These are phyloP conservation scores for Malassezia obtusa DNA, from an alignment of 1,284 basidiomycete genomes.

Conservation along the genomic window DNA sequence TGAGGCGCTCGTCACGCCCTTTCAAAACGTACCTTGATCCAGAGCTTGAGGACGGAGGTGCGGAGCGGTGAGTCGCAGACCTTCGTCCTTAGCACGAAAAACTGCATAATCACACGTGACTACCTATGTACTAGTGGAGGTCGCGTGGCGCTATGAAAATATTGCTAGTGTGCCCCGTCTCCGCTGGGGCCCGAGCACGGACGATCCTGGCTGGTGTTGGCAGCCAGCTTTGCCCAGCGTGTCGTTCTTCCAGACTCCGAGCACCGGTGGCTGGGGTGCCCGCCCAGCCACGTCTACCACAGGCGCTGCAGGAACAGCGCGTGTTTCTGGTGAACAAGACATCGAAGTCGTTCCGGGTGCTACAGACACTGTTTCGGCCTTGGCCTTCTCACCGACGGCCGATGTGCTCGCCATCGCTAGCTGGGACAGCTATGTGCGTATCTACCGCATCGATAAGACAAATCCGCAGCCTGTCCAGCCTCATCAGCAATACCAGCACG, in stretches of 20 bases:
- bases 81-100: constrained; percentile 1
- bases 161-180: too few species aligned
- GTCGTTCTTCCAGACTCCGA: constrained; percentile 38
- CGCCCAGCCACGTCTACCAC: constrained; percentile 25
- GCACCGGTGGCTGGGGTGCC: constrained; percentile 27
- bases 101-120: constrained; percentile 17
- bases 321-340: constrained; percentile 51
- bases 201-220: not conserved
- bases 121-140: not conserved
- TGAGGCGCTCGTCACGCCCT: not conserved
- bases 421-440: constrained; percentile 51
- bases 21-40: constrained; percentile 15
- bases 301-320: constrained; percentile 5
- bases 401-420: constrained; percentile 49
- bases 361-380: constrained; percentile 45
- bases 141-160: not conserved
- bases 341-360: constrained; percentile 58
- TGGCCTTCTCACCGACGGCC: constrained; percentile 48
- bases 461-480: constrained; percentile 63
- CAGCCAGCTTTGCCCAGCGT: constrained; percentile 7
- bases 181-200: not conserved
- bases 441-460: constrained; percentile 56
- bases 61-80: not conserved
- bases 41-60: constrained; percentile 19
- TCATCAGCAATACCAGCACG: constrained; percentile 59